Base-by-base conservation (phyloP, 177 flowering plant species). In the Vitis hybrid region DNA sequence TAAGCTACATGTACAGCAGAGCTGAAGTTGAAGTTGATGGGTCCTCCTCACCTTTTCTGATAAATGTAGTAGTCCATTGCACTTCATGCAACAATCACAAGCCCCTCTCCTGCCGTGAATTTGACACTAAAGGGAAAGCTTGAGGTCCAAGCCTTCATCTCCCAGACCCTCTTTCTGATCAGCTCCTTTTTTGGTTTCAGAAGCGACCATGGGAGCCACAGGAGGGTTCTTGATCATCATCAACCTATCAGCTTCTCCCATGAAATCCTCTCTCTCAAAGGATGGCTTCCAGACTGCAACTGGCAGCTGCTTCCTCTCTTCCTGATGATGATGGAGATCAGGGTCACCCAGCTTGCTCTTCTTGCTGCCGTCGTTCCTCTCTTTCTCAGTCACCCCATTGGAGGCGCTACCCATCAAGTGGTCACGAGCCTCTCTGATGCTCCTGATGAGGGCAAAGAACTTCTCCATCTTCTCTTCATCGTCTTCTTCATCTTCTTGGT, bases 391-490 rank as follows among this genome's bases (percentile, higher is more conserved):
- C 1, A 0, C 18, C 38, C 31, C 55, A 1, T 13, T 13, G 7
- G 18, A 13, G 3, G 22, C 38, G 5, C n/a, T 12, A 33, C 13
- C 18, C 31, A 20, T 62, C 20, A 72, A 20, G 1, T 62, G 71
- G 2, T 78, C 59, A 24, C 77, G 80, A 17, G 77, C 72, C 62
- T 74, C 77, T 15, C 70, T 71, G 2, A 78, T 18, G 60, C 52
- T 64, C 54, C 28, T 58, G 57, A 78, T 52, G 51, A 78, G 72
- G 24, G 77, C 77, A 28, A 66, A 78, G 77, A 78, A 78, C 63
- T 67, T 59, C 70, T 74, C 77, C 15, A 78, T 71, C 72, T 71
- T 71, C 53, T 56, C 60, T 10, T 78, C 80, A 15, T 78, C 80
- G 2, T 67, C 59, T 2, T 71, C 80, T 9, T 74, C 69, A 1